phyloP scores from a whole-genome alignment of 768 basidiomycete genomes.

The Pilatotrama ljubarskyi region DNA sequence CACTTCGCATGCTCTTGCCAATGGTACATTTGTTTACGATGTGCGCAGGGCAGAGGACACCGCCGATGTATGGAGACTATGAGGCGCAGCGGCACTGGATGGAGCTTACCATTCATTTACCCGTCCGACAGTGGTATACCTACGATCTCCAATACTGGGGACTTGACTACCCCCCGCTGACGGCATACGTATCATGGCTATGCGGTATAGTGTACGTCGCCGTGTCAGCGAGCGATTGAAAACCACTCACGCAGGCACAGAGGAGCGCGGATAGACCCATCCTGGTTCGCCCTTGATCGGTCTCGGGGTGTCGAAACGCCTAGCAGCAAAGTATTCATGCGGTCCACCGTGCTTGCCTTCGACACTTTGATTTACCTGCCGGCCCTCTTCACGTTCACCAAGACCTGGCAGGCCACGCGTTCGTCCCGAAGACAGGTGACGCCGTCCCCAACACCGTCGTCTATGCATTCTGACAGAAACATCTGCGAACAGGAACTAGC shows the following conservation, averaged over 20 bases:
- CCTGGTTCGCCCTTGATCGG: slow-evolving; percentile 69
- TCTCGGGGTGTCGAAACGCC: slow-evolving; percentile 75
- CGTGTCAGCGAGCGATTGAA: no score
- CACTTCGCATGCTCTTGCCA: slow-evolving; percentile 13
- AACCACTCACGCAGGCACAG: slow-evolving; percentile 29
- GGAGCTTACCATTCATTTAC: slow-evolving; percentile 82
- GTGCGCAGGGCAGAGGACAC: slow-evolving; percentile 57
- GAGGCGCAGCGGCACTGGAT: slow-evolving; percentile 97
- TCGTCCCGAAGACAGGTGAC: slow-evolving; percentile 79
- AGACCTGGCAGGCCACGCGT: slow-evolving; percentile 64
- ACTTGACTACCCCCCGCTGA: slow-evolving; percentile 92
- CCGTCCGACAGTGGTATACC: slow-evolving; percentile 78
- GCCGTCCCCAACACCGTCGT: background rate
- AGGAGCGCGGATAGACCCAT: slow-evolving; percentile 49
- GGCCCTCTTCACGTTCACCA: slow-evolving; percentile 65
- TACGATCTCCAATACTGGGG: slow-evolving; percentile 93
- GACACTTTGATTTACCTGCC: slow-evolving; percentile 78
- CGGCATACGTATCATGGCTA: slow-evolving; percentile 86
- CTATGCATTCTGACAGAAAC: background rate
- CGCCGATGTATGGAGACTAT: slow-evolving; percentile 90
- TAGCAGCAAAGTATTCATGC: slow-evolving; percentile 76
- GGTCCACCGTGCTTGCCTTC: slow-evolving; percentile 64
- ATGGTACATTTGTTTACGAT: slow-evolving; percentile 9
- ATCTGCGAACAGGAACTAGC: slow-evolving; percentile 53
- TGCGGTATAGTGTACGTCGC: slow-evolving; percentile 69